Conservation (phyloP, 495 filamentous ascomycete genomes). For the Aspergillus cavernicola region DNA sequence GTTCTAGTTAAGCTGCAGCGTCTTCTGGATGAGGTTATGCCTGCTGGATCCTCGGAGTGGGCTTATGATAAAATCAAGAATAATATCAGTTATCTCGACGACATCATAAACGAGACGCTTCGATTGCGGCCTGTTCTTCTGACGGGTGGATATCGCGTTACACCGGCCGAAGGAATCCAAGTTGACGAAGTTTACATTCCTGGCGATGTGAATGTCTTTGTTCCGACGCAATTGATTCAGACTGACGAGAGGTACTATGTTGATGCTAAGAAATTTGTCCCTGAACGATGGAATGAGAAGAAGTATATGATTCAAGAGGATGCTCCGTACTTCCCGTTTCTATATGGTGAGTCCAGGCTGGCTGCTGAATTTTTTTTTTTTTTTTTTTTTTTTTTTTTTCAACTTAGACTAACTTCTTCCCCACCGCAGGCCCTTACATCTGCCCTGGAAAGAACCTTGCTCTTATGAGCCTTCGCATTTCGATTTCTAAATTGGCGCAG, state of each 20-base stretch:
- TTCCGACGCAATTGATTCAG: slow-evolving; percentile 33
- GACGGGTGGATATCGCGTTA: slow-evolving; percentile 35
- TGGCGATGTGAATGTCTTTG: slow-evolving; percentile 32
- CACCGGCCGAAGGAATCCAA: slow-evolving; percentile 40
- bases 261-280: slow-evolving; percentile 42
- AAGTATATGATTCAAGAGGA: slow-evolving; percentile 42
- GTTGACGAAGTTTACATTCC: slow-evolving; percentile 46
- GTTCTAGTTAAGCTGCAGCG: not conserved
- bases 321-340: slow-evolving; percentile 49
- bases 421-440: slow-evolving; percentile 18
- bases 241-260: slow-evolving; percentile 33
- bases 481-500: slow-evolving; percentile 13
- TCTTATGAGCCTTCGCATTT: slow-evolving; percentile 20
- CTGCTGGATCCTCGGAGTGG: slow-evolving; percentile 13
- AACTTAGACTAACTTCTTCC: too few species aligned
- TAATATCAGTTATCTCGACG: slow-evolving; percentile 36
- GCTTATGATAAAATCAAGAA: slow-evolving; percentile 20
- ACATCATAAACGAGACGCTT: slow-evolving; percentile 49
- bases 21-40: slow-evolving; percentile 15
- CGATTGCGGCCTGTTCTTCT: slow-evolving; percentile 43
- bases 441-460: slow-evolving; percentile 28
- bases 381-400: too few species aligned
- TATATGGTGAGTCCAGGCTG: slow-evolving; percentile 24
- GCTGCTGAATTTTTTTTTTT: not conserved
- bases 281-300: slow-evolving; percentile 51